A percentile compares a stretch with the other conserved stretches of the same genome.
phyloP scores from a whole-genome alignment of 805 yeast genomes.

The Tetrapisispora taiwanensis region DNA sequence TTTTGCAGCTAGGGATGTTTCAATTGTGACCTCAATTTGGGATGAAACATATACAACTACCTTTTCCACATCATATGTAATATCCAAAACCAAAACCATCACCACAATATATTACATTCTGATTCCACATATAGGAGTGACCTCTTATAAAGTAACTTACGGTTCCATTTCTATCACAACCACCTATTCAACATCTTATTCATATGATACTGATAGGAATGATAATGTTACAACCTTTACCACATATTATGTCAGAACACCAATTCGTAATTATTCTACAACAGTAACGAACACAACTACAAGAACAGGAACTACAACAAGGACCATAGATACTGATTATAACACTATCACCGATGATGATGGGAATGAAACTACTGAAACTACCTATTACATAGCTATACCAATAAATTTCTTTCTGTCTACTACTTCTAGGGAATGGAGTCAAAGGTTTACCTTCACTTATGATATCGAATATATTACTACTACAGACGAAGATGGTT shows the following conservation, averaged over 20 bases:
- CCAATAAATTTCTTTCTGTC: neutral
- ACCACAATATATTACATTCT: neutral
- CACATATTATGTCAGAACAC: neutral
- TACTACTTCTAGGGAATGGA: neutral
- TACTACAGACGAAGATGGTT: neutral
- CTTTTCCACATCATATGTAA: no score
- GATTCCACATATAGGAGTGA: neutral
- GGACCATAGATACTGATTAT: neutral
- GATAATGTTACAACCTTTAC: neutral
- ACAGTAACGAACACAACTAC: neutral
- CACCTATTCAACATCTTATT: neutral
- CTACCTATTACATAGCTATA: neutral
- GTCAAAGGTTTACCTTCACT: neutral
- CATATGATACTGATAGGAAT: neutral
- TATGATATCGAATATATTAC: neutral
- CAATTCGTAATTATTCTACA: neutral
- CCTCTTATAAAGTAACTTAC: neutral
- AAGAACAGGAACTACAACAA: neutral
- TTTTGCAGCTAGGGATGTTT: no score
- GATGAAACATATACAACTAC: no score
- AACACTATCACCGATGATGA: neutral
- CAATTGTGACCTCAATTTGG: no score
- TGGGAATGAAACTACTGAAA: neutral
- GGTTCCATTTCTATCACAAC: neutral
- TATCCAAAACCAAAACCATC: no score